Evolutionary conservation across 805 yeast species (phyloP), one percentile per base, ranked within the genome.

Genomic region (Spathaspora girioi): DNA sequence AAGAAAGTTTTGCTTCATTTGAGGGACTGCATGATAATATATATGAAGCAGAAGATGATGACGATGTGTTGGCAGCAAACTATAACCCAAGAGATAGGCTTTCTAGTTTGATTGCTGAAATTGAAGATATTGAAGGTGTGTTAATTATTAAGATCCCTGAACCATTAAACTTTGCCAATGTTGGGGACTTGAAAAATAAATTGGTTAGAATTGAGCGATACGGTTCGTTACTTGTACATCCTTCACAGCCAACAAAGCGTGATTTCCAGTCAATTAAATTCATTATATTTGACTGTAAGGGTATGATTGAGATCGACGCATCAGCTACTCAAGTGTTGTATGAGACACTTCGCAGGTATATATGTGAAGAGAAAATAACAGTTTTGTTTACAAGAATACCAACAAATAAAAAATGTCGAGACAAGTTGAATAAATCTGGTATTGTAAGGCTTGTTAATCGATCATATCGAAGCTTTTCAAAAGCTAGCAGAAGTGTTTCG

Each of bases 111-210:
- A 60, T 70, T 17, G 66, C 67, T 17, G 66, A 68, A 61, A 61
- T 68, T 61, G 62, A 77, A 58, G 79, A 73, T 40, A 72, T 86
- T 46, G 88, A 85, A 56, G 91, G 90, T 0, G 86, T 91, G 50
- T 71, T 92, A 35, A 81, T 90, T 27, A 86, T 91, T 38, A 86
- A 85, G 56, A 80, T 91, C 43, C 91, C 97, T 0, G 97, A 91
- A 62, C 96, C 97, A 1, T 72, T 91, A 53, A 89, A 92, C 5
- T 91, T 91, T 67, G 89, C 96, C 40, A 91, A 92, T 65, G 79
- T 92, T 7, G 86, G 86, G 26, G 96, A 89, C 58, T 71, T 91
- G 54, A 82, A 86, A 54, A 74, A 80, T 51, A 73, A 93, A 38
- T 70, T 91, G 52, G 71, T 77, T 43, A 73, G 97, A 43, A 70